These are phyloP conservation scores for Plasmopara viticola DNA, from an alignment of 352 stramenopile species.

Conservation along the genomic window DNA sequence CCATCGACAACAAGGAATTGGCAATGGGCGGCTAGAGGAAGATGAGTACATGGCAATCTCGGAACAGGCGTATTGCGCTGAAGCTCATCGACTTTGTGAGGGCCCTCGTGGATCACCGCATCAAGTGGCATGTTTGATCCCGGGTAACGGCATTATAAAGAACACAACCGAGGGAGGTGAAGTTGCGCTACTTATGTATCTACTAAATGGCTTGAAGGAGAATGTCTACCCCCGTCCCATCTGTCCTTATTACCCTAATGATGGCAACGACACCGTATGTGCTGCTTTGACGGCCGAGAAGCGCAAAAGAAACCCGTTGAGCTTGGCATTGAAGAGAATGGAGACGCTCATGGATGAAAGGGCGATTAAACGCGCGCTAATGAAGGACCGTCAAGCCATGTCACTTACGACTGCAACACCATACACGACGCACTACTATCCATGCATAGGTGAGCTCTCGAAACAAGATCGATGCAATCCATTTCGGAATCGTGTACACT, in stretches of 20 bases:
- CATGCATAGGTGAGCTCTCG: slow-evolving; percentile 44
- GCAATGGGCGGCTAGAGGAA: slow-evolving; percentile 38
- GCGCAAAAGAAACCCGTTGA: slow-evolving; percentile 41
- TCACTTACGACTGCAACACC: slow-evolving; percentile 48
- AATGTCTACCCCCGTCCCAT: slow-evolving; percentile 45
- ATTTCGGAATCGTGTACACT: slow-evolving; percentile 40
- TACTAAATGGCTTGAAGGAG: slow-evolving; percentile 45
- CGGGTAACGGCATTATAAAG: slow-evolving; percentile 52
- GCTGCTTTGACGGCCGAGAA: slow-evolving; percentile 29
- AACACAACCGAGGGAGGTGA: slow-evolving; percentile 64
- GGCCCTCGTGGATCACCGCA: slow-evolving; percentile 41
- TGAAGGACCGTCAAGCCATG: slow-evolving; percentile 41
- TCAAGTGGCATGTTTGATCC: slow-evolving; percentile 53
- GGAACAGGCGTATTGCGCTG: slow-evolving; percentile 57
- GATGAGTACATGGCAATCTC: slow-evolving; percentile 57
- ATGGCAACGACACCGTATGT: slow-evolving; percentile 46
- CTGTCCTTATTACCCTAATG: slow-evolving; percentile 39
- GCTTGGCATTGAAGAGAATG: slow-evolving; percentile 39
- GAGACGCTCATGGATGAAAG: slow-evolving; percentile 36
- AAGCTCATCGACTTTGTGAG: slow-evolving; percentile 50
- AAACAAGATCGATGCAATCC: slow-evolving; percentile 50
- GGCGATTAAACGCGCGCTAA: slow-evolving; percentile 36
- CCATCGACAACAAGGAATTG: slow-evolving; percentile 54
- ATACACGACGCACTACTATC: slow-evolving; percentile 58
- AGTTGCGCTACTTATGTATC: slow-evolving; percentile 38